These are phyloP conservation scores for Aspergillus caelatus DNA, from an alignment of 2,329 filamentous ascomycete species.

Conservation along the genomic window DNA sequence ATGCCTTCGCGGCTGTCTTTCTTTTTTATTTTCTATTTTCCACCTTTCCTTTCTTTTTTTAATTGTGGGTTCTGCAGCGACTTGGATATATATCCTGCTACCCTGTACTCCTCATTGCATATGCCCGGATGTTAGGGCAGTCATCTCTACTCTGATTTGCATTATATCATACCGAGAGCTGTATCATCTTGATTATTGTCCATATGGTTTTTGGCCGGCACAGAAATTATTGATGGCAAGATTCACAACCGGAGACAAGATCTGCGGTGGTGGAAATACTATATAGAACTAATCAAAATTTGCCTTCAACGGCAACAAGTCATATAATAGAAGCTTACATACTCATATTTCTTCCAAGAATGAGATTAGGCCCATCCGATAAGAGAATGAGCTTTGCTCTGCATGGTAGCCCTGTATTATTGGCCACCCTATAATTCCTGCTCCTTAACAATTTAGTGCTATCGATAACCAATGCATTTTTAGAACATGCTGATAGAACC, in stretches of 20 bases:
- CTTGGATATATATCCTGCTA: constrained; percentile 1
- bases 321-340: background rate
- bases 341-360: background rate
- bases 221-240: constrained; percentile 6
- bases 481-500: background rate
- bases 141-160: constrained; percentile 6
- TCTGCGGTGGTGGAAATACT: constrained; percentile 1
- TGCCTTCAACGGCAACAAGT: constrained; percentile 1
- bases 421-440: background rate
- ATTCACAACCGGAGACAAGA: background rate
- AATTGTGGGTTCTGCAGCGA: background rate
- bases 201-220: constrained; percentile 17
- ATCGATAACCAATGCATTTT: background rate
- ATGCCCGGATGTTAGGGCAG: background rate
- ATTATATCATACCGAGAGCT: constrained; percentile 10
- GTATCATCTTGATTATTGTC: constrained; percentile 12
- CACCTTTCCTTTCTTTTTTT: background rate
- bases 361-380: background rate
- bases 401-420: background rate
- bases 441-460: background rate
- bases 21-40: background rate
- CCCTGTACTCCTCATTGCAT: constrained; percentile 2
- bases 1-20: constrained; percentile 12
- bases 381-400: background rate
- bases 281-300: constrained; percentile 8